Base-by-base conservation (phyloP, 2,329 filamentous ascomycete species). In the Aspergillus persii region DNA sequence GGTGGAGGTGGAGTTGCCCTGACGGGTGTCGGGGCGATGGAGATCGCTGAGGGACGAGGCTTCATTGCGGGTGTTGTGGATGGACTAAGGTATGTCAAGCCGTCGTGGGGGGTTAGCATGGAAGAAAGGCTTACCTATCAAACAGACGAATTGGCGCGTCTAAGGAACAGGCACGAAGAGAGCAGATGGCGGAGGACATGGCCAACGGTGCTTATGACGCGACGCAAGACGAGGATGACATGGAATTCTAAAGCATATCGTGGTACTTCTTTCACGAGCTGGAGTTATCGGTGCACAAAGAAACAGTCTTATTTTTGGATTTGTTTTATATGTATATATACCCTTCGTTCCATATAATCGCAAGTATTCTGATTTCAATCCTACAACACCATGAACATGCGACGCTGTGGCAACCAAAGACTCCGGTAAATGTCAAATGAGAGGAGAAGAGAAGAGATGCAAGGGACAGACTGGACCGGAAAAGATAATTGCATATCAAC, bases 21-120 rank as follows among this genome's bases (percentile, higher is more conserved):
- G 72, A 88, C 87, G 52, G 94, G 94, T 26, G 90, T 98, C 0
- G 95, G 95, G 2, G 91, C 91, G 2, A 92, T 98, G 89, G 95
- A 99, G 79, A 81, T 98, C 51, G 89, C 90, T 0, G 94, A 98
- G 79, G 90, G 88, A 57, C 84, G 94, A 68, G 88, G 87, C 0
- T 96, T 97, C 71, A 86, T 98, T 61, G 82, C 86, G 1, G 91
- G 90, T 1, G 91, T 97, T 2, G 88, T 98, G 63, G 93, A 98
- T 74, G 92, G 91, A 4, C 81, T 98, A 68, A 81, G 85, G 83
- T 83, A 75, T 63, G 68, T 64, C 4, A 30, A 33, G 27, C 11
- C 18, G 8, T 31, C 6, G 6, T n/a, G 36, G 36, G n/a, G 5
- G n/a, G 4, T n/a, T n/a, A 15, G 36, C 6, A 41, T n/a, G 36